Evolutionary conservation across 2,329 filamentous ascomycete species (phyloP), one percentile per base, ranked within the genome.

Genomic region (Chrysosphaeria jannelii): DNA sequence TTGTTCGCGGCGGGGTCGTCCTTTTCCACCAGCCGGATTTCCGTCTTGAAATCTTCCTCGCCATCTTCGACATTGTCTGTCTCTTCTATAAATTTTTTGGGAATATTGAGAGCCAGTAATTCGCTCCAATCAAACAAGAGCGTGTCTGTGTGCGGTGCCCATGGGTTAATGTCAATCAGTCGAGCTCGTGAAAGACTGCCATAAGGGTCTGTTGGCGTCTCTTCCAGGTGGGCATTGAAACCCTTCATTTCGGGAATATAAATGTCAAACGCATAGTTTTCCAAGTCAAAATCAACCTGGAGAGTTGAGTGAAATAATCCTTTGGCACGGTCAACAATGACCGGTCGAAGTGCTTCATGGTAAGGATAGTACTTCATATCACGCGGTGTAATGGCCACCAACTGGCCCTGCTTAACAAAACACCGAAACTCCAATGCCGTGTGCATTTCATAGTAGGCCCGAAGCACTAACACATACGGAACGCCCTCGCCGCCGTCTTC

Each of bases 121-220:
- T 93, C 81, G 29, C 69, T 41, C 85, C 85, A 97, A 20, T 65
- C 68, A 40, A 90, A 97, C 1, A 91, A 51, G 21, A 93, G 44
- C 4, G 74, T 69, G 45, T 97, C 85, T 0, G 85, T 97, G 29
- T 75, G 54, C 20, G 64, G 59, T 1, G 81, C 81, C 75, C 81
- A 97, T 0, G 85, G 76, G 37, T 93, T 93, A 37, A 97, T 71
- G 39, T 97, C 85, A 23, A 97, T 68, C 8, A 97, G 50, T 48
- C 78, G 71, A 3, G 88, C 72, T 22, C 61, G 56, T 23, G 74
- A 62, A 26, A 88, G 57, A 46, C 26, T 35, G 18, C 41, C 37
- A 14, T 41, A 35, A 18, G 7, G 7, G 16, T 18, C 16, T 7
- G 16, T 18, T n/a, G n/a, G n/a, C 7, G 7, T n/a, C 7, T 18